phyloP scores from a whole-genome alignment of 345 rosid species.

The Bretschneidera sinensis region DNA sequence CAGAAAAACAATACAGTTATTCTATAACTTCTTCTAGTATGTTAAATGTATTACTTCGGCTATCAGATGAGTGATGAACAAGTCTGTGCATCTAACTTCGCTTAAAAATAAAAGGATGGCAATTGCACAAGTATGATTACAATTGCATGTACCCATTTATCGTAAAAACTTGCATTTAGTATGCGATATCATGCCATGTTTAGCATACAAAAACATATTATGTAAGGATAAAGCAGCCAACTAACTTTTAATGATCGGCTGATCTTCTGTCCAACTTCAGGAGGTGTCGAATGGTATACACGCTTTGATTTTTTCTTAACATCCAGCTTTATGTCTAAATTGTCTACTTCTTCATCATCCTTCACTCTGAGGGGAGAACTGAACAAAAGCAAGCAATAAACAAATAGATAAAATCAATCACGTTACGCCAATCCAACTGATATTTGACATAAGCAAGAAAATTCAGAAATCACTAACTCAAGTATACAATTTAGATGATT shows the following conservation, averaged over 20 bases:
- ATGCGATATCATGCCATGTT: background rate
- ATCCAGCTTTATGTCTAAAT: conserved; percentile 57
- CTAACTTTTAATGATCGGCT: conserved; percentile 73
- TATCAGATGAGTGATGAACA: background rate
- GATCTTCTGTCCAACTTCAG: conserved; percentile 83
- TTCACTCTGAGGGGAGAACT: conserved; percentile 74
- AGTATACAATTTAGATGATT: background rate
- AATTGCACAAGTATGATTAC: background rate
- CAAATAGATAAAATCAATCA: background rate
- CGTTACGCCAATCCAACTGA: background rate
- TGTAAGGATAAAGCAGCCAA: conserved; percentile 22
- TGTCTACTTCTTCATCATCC: conserved; percentile 83
- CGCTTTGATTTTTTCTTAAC: conserved; percentile 61
- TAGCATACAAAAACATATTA: background rate
- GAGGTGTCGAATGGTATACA: conserved; percentile 58
- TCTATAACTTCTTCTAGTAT: background rate
- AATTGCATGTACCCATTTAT: background rate
- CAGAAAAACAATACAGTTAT: background rate
- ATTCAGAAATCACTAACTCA: background rate
- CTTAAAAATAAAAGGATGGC: background rate
- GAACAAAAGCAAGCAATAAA: conserved; percentile 1
- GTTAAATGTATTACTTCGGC: too few relatives aligned
- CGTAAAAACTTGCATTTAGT: background rate
- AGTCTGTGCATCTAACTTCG: background rate
- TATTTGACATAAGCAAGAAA: background rate